These are phyloP conservation scores for Phytophthora citrophthora DNA, from an alignment of 352 stramenopile species.

Conservation along the genomic window DNA sequence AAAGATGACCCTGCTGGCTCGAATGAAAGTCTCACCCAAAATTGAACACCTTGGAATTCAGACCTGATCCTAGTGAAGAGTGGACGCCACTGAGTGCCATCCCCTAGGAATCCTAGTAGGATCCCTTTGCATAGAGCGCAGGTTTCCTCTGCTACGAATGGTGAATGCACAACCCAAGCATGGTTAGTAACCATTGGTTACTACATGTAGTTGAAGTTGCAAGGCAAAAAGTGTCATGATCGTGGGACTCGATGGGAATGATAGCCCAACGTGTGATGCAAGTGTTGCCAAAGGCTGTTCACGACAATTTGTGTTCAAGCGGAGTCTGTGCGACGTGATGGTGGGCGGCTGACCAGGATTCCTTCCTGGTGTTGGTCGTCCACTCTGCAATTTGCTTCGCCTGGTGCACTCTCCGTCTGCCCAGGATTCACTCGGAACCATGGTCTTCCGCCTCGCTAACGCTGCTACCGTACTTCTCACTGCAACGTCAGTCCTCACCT, in stretches of 20 bases:
- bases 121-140: conserved; percentile 15
- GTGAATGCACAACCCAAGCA: not conserved
- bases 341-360: conserved; percentile 12
- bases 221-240: conserved; percentile 15
- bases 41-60: too few species aligned
- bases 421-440: conserved; percentile 19
- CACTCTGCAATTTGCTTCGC: conserved; percentile 34
- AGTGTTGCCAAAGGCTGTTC: conserved; percentile 14
- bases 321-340: conserved; percentile 26
- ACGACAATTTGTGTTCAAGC: conserved; percentile 16
- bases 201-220: conserved; percentile 15
- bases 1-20: conserved; percentile 20
- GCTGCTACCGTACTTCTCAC: conserved; percentile 9
- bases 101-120: not conserved
- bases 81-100: conserved; percentile 5
- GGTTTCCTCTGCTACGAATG: not conserved
- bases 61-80: not conserved
- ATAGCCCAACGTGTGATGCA: conserved; percentile 16
- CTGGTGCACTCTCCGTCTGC: conserved; percentile 6
- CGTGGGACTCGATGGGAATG: conserved; percentile 24
- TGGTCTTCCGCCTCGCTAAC: conserved; percentile 18
- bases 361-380: not conserved
- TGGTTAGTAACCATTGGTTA: conserved; percentile 1
- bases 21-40: not conserved
- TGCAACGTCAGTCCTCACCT: conserved; percentile 18